Evolutionary conservation across 208 protist genomes (phyloP), one percentile per base, ranked within the genome.

Genomic region (Crithidia bombi): DNA sequence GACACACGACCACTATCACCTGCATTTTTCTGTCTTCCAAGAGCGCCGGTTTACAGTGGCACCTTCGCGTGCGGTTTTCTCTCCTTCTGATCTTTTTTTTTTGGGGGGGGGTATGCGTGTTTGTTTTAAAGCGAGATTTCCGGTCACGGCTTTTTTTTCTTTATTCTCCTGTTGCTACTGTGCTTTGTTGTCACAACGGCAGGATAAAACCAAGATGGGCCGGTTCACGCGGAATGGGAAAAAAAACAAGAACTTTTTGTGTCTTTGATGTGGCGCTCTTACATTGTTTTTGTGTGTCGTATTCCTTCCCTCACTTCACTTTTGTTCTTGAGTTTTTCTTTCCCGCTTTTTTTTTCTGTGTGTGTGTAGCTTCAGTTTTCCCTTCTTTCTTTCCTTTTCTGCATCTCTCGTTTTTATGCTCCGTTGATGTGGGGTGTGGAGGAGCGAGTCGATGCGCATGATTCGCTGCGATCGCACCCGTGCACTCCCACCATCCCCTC

Each of bases 251-350:
- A 38, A 59, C 41, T 28, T 41, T n/a, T 51, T 51, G 26, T 28
- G 28, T 30, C 55, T 64, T 33, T 5, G 28, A 33, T 57, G 3
- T 12, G 12, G 43, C 1, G 2, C 15, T 56, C 38, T 39, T 28
- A 41, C 25, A 17, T 52, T 65, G 36, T 50, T 52, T 59, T 15
- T 59, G 33, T 69, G 21, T 50, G 50, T 32, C 12, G 57, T 32
- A 51, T 14, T 50, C 12, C 19, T 17, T 41, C 7, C 17, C 21
- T 64, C 35, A 23, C 39, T 26, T 2, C 28, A 2, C 1, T 5
- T 52, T 55, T 44, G 28, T 66, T 36, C 46, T 33, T 59, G 4
- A 46, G 49, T 41, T 46, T 59, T 23, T 28, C 33, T 11, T 33
- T 39, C 9, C 25, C 7, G 15, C 12, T 5, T 11, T 32, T 25